phyloP scores from a whole-genome alignment of 768 basidiomycete genomes.

The Tulasnella sp. region DNA sequence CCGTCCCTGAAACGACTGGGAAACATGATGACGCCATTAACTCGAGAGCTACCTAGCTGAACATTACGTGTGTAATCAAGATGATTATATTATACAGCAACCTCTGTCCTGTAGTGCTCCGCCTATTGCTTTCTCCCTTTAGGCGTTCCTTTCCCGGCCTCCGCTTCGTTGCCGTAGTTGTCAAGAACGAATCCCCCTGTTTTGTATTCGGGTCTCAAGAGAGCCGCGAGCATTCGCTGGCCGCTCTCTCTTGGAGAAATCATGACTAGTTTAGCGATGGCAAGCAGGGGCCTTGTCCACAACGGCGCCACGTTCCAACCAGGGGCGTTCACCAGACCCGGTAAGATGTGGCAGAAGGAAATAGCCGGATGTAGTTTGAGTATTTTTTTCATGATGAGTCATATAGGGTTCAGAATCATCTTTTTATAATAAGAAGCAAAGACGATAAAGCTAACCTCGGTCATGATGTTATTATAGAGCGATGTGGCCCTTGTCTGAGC shows the following conservation, averaged over 20 bases:
- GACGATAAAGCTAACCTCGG: not conserved
- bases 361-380: not conserved
- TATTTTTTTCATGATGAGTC: not conserved
- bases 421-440: no score
- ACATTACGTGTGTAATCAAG: not conserved
- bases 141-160: not conserved
- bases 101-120: not conserved
- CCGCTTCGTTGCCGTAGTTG: not conserved
- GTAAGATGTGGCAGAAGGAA: not conserved
- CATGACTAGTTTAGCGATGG: not conserved
- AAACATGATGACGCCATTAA: no score
- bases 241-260: not conserved
- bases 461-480: conserved; percentile 20
- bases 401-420: not conserved
- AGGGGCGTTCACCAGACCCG: not conserved
- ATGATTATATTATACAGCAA: not conserved
- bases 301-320: not conserved
- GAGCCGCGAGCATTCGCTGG: not conserved
- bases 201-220: not conserved
- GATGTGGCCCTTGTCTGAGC: not conserved
- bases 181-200: not conserved
- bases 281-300: not conserved
- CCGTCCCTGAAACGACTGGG: no score
- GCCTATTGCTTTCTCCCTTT: not conserved
- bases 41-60: no score